phyloP scores from a whole-genome alignment of 805 yeast genomes.

The Metschnikowia colocasiae region DNA sequence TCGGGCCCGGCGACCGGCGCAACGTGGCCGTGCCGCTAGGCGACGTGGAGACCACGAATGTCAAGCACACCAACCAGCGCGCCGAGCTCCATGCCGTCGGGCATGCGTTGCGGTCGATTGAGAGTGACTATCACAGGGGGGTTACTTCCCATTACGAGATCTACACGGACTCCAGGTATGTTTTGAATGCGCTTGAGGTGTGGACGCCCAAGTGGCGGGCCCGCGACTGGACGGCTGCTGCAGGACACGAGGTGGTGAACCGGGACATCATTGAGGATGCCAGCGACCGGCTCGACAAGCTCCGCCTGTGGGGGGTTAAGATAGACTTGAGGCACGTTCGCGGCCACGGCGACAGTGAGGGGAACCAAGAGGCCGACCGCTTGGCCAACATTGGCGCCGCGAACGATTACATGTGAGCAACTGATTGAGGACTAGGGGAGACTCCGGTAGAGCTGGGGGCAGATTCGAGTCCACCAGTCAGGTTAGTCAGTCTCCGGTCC shows the following conservation, averaged over 20 bases:
- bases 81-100: constrained; percentile 73
- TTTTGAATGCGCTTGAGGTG: constrained; percentile 49
- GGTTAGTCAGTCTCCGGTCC: too few relatives aligned
- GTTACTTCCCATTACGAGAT: constrained; percentile 34
- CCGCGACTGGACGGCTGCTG: constrained; percentile 50
- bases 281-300: constrained; percentile 23
- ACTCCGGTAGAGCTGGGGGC: too few relatives aligned
- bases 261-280: constrained; percentile 44
- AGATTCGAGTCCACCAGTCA: too few relatives aligned
- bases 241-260: constrained; percentile 48
- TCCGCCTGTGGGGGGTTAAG: constrained; percentile 37
- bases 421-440: too few relatives aligned
- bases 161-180: constrained; percentile 68
- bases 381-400: constrained; percentile 62
- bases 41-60: constrained; percentile 18
- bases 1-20: constrained; percentile 50
- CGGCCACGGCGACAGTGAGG: constrained; percentile 68
- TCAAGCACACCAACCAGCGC: constrained; percentile 65
- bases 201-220: constrained; percentile 59
- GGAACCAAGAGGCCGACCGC: constrained; percentile 74
- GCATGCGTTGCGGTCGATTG: constrained; percentile 50
- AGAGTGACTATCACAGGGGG: constrained; percentile 18
- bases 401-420: not conserved
- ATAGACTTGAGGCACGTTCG: constrained; percentile 57
- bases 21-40: constrained; percentile 55